These are phyloP conservation scores for Jatropha curcas DNA, from an alignment of 345 rosid genomes.

Conservation along the genomic window DNA sequence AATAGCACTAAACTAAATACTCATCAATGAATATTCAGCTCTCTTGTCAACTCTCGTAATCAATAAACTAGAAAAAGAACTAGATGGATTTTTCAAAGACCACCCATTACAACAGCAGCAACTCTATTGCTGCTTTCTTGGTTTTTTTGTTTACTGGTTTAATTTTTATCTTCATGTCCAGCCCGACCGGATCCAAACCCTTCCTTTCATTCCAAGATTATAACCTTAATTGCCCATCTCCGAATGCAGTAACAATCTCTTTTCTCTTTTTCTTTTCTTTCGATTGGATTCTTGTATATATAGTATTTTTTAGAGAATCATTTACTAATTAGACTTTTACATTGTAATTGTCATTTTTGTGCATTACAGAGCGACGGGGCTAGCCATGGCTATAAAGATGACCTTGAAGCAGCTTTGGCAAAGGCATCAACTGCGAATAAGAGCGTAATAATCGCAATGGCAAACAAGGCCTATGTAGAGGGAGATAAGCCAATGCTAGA, in stretches of 20 bases:
- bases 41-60: too few relatives aligned
- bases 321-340: neutral
- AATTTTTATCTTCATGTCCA: conserved; percentile 5
- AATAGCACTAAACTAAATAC: too few relatives aligned
- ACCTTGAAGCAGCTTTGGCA: conserved; percentile 23
- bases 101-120: neutral
- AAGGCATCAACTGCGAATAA: conserved; percentile 34
- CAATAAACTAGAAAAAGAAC: neutral
- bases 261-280: neutral
- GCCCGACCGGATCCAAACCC: neutral
- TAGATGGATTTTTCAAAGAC: conserved; percentile 3
- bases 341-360: neutral
- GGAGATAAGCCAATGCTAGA: conserved; percentile 56
- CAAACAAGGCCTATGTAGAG: conserved; percentile 71
- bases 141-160: conserved; percentile 14
- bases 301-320: too few relatives aligned
- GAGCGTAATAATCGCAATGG: conserved; percentile 59
- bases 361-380: neutral
- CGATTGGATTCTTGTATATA: neutral
- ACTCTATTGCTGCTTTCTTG: neutral
- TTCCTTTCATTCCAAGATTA: conserved; percentile 4
- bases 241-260: conserved; percentile 8
- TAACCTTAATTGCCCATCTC: neutral
- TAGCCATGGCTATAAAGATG: conserved; percentile 2
- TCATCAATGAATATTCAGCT: too few relatives aligned